Conservation (phyloP, 768 basidiomycete species). For the Boletellus ananiceps region DNA sequence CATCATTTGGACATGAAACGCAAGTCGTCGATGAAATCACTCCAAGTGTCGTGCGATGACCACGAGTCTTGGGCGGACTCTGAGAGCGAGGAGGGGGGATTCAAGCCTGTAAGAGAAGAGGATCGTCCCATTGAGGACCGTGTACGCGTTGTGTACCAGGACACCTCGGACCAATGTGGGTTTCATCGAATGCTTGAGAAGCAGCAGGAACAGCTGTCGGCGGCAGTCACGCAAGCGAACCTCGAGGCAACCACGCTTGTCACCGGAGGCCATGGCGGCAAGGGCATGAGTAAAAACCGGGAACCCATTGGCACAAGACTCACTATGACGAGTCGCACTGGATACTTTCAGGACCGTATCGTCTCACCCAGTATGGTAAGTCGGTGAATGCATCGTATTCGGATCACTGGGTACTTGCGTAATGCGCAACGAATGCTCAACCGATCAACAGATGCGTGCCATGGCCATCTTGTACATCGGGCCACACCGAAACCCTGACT, state of each 20-base stretch:
- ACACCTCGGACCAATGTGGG: conserved; percentile 13
- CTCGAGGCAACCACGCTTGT: conserved; percentile 38
- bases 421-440: conserved; percentile 5
- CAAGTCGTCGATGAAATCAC: conserved; percentile 27
- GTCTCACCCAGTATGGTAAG: conserved; percentile 95
- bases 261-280: conserved; percentile 29
- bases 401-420: neutral
- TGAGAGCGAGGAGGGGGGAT: conserved; percentile 48
- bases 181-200: conserved; percentile 34
- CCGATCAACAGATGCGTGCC: conserved; percentile 85
- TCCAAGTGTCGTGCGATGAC: conserved; percentile 34
- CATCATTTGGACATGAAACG: conserved; percentile 25
- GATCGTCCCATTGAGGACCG: conserved; percentile 74
- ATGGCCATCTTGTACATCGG: conserved; percentile 99
- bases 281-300: conserved; percentile 34
- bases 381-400: conserved; percentile 9
- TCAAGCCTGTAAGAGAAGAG: conserved; percentile 51
- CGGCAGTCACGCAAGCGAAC: conserved; percentile 49
- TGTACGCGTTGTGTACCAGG: conserved; percentile 53
- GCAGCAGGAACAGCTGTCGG: conserved; percentile 49
- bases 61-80: conserved; percentile 50
- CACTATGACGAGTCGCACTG: conserved; percentile 93
- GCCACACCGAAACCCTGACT: conserved; percentile 90
- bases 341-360: conserved; percentile 91
- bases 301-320: conserved; percentile 79